A percentile compares a stretch with the other conserved stretches of the same genome.
phyloP scores from a whole-genome alignment of 306 rosid species.

The Vicia faba region DNA sequence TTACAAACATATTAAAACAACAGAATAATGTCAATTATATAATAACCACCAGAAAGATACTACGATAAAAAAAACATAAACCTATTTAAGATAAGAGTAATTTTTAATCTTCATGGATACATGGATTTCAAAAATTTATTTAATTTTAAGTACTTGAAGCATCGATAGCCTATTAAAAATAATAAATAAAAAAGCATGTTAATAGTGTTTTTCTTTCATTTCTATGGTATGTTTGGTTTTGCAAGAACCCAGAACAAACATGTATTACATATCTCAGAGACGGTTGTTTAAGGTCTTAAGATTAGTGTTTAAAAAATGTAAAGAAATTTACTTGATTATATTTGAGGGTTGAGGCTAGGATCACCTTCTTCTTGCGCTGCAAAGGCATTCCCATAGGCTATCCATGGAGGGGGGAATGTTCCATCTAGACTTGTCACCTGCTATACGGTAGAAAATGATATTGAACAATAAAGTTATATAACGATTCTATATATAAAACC shows the following conservation, averaged over 20 bases:
- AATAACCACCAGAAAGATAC: no score
- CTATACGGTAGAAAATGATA: constrained; percentile 47
- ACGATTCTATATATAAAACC: constrained; percentile 6
- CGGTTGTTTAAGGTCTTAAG: constrained; percentile 10
- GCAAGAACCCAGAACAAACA: constrained; percentile 18
- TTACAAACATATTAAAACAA: no score
- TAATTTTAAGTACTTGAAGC: no score
- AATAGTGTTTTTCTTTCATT: not conserved
- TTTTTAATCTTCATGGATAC: no score
- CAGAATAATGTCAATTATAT: no score
- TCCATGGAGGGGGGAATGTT: constrained; percentile 95
- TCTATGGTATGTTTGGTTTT: constrained; percentile 6
- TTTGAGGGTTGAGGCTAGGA: not conserved
- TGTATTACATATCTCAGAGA: not conserved
- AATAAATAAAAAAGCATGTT: not conserved
- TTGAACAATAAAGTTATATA: constrained; percentile 31
- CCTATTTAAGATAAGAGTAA: no score
- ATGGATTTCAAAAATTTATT: no score
- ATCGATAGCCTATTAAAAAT: no score
- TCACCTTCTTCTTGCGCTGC: constrained; percentile 98
- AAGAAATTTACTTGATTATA: constrained; percentile 14
- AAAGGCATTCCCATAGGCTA: constrained; percentile 89
- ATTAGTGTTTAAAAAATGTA: constrained; percentile 17
- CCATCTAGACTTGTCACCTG: constrained; percentile 92
- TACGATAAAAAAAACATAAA: no score